Conservation (phyloP, 176 grass and related monocot species). For the Aegilops longissima region DNA sequence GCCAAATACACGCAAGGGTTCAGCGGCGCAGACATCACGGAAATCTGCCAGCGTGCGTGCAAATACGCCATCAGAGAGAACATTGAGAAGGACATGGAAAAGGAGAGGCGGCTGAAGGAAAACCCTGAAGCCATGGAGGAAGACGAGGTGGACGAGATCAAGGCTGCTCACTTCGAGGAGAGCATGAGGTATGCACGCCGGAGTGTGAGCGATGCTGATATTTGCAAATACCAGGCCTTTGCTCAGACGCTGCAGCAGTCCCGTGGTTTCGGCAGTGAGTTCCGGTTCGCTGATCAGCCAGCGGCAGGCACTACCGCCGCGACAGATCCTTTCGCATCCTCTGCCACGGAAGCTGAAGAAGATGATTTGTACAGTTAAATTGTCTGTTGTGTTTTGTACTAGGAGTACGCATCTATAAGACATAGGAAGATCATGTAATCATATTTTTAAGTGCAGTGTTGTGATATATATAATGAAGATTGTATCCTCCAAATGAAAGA, state of each 20-base stretch:
- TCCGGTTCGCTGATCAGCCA: constrained; percentile 57
- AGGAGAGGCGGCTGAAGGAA: constrained; percentile 48
- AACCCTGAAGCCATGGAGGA: constrained; percentile 45
- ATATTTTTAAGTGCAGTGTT: no score
- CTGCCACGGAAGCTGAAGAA: constrained; percentile 35
- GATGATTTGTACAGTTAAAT: no score
- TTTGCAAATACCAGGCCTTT: constrained; percentile 44
- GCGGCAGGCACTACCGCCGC: neutral
- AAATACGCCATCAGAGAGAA: constrained; percentile 85
- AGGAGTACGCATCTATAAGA: no score
- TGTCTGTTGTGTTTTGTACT: no score
- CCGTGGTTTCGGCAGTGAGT: constrained; percentile 67
- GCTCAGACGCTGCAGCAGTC: constrained; percentile 66
- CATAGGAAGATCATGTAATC: no score
- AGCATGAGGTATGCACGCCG: constrained; percentile 78
- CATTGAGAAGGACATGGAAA: constrained; percentile 80
- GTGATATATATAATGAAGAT: no score
- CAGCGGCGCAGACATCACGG: constrained; percentile 26
- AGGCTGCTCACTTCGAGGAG: constrained; percentile 69
- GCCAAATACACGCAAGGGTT: constrained; percentile 69
- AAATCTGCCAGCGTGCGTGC: constrained; percentile 79
- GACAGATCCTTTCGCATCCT: constrained; percentile 29
- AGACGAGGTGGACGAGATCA: constrained; percentile 74
- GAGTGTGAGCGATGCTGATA: constrained; percentile 76
- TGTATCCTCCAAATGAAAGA: no score